A percentile compares a stretch with the other conserved stretches of the same genome.
These are phyloP conservation scores for Kentomonas sorsogonicus DNA, from an alignment of 208 protist species.

Conservation along the genomic window DNA sequence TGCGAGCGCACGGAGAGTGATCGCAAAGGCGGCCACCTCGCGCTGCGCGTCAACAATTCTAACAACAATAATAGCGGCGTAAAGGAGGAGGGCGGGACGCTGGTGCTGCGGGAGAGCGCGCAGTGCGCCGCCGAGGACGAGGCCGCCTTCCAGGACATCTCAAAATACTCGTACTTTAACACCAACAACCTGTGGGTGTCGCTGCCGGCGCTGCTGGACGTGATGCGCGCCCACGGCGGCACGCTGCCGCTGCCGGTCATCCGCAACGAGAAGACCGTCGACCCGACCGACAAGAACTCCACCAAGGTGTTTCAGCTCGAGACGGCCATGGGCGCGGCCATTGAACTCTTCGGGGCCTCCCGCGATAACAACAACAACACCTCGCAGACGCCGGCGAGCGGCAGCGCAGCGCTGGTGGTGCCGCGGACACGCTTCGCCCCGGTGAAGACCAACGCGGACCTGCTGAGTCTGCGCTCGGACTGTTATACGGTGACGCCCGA, in stretches of 20 bases:
- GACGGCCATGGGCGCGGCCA: slow-evolving; percentile 94
- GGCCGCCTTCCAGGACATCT: slow-evolving; percentile 94
- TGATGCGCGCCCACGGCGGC: slow-evolving; percentile 55
- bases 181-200: slow-evolving; percentile 99
- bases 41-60: slow-evolving; percentile 16
- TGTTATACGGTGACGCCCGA: slow-evolving; percentile 84
- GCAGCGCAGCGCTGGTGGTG: slow-evolving; percentile 85
- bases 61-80: slow-evolving; percentile 15
- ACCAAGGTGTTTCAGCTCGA: slow-evolving; percentile 82
- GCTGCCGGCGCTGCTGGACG: slow-evolving; percentile 77
- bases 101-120: slow-evolving; percentile 88
- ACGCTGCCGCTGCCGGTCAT: slow-evolving; percentile 77
- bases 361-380: not conserved
- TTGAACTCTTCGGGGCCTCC: slow-evolving; percentile 85
- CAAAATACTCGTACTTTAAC: slow-evolving; percentile 98
- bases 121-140: slow-evolving; percentile 88
- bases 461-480: slow-evolving; percentile 96
- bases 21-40: slow-evolving; percentile 92
- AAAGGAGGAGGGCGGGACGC: too few relatives aligned
- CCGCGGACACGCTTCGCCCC: slow-evolving; percentile 96
- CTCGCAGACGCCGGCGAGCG: not conserved
- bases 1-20: slow-evolving; percentile 85
- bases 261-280: slow-evolving; percentile 80
- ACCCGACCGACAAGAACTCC: slow-evolving; percentile 57
- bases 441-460: slow-evolving; percentile 96